Evolutionary conservation across 495 filamentous ascomycete genomes (phyloP).

Genomic region (Xylaria venustula): DNA sequence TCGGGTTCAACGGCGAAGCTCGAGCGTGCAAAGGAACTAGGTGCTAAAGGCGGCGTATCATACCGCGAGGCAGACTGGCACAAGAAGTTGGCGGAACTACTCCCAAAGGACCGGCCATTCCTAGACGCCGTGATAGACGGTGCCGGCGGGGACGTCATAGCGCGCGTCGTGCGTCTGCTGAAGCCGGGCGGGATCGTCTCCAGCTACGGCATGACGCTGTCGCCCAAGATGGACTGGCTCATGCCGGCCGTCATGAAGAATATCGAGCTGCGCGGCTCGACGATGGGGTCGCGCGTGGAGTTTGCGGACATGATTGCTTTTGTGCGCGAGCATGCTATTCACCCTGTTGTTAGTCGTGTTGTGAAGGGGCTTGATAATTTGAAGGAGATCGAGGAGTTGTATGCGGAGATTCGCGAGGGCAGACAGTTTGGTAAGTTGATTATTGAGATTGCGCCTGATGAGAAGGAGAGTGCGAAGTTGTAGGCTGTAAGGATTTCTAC

Average conservation of each 20-base stretch:
- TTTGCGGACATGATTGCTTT: slow-evolving; percentile 77
- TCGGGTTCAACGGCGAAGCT: slow-evolving; percentile 65
- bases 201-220: slow-evolving; percentile 76
- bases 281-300: slow-evolving; percentile 75
- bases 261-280: slow-evolving; percentile 67
- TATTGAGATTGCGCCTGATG: slow-evolving; percentile 40
- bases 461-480: slow-evolving; percentile 7
- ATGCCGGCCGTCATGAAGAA: slow-evolving; percentile 75
- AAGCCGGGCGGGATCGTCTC: slow-evolving; percentile 66
- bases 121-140: slow-evolving; percentile 76
- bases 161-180: slow-evolving; percentile 54
- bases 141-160: slow-evolving; percentile 71
- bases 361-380: slow-evolving; percentile 65
- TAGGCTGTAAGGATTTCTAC: neutral
- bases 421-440: slow-evolving; percentile 79
- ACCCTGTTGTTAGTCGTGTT: slow-evolving; percentile 61
- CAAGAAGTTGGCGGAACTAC: slow-evolving; percentile 54
- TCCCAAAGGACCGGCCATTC: slow-evolving; percentile 57
- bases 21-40: slow-evolving; percentile 58
- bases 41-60: slow-evolving; percentile 66
- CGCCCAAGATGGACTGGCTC: slow-evolving; percentile 67
- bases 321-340: slow-evolving; percentile 61
- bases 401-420: slow-evolving; percentile 73
- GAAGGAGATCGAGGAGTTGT: slow-evolving; percentile 63
- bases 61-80: slow-evolving; percentile 70